Conservation (phyloP, 208 protist genomes). For the Perkinsela sp. region DNA sequence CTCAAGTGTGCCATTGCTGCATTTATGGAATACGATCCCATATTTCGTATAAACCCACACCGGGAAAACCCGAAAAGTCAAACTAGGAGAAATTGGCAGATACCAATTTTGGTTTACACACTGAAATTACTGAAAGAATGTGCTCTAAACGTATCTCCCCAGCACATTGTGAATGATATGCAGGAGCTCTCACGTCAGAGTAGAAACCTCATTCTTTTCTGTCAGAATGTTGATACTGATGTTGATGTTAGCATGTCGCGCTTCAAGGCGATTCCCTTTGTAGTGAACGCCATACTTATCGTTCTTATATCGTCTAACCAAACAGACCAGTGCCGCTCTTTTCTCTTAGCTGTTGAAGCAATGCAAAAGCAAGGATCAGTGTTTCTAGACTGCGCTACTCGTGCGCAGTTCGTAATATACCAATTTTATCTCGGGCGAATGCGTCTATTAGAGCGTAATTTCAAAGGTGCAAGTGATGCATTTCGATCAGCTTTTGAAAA, state of each 20-base stretch:
- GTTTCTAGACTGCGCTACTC: neutral
- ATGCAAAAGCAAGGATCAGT: neutral
- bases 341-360: neutral
- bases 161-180: neutral
- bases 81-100: neutral
- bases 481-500: neutral
- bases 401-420: neutral
- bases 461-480: neutral
- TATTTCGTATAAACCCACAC: neutral
- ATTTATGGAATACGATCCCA: neutral
- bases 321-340: constrained; percentile 1
- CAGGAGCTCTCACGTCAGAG: neutral
- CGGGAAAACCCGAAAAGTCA: neutral
- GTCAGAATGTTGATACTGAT: constrained; percentile 1
- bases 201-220: neutral
- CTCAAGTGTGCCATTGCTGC: neutral
- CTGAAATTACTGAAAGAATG: neutral
- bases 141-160: neutral
- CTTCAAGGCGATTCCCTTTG: neutral
- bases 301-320: neutral
- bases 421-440: neutral
- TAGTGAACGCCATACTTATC: neutral
- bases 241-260: neutral
- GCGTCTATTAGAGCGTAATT: neutral
- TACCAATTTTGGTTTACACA: neutral